These are phyloP conservation scores for Theobroma grandiflorum DNA, from an alignment of 441 rosid species.

Conservation along the genomic window DNA sequence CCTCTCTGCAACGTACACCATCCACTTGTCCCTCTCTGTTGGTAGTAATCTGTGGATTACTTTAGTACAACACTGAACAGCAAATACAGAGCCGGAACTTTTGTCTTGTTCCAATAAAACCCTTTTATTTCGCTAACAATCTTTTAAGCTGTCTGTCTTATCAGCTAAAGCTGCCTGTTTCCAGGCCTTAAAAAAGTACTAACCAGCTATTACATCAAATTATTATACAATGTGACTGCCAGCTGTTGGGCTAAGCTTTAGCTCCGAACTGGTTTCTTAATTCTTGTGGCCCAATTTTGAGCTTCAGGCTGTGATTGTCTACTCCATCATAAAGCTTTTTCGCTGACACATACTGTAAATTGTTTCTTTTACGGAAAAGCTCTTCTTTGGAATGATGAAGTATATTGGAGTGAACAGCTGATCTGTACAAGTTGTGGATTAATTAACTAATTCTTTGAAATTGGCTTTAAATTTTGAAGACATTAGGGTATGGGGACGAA, in stretches of 20 bases:
- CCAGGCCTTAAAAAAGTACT: background rate
- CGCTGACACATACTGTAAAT: background rate
- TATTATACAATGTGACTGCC: background rate
- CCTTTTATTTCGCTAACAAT: conserved; percentile 30
- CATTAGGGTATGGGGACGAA: background rate
- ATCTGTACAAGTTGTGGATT: background rate
- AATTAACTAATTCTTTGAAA: background rate
- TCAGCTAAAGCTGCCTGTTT: conserved; percentile 38
- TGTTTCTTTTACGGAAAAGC: background rate
- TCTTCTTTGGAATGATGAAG: background rate
- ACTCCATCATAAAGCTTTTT: background rate
- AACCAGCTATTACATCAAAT: background rate
- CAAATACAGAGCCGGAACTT: conserved; percentile 32
- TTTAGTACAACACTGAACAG: conserved; percentile 24
- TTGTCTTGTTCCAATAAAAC: conserved; percentile 47
- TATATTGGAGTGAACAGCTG: background rate
- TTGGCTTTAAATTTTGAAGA: background rate
- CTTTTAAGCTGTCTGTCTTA: conserved; percentile 34
- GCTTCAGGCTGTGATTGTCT: background rate
- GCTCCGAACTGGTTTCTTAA: background rate
- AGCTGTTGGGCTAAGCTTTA: conserved; percentile 8
- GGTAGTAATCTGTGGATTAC: conserved; percentile 23
- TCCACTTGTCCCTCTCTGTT: conserved; percentile 13
- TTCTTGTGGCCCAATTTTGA: background rate
- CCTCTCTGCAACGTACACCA: conserved; percentile 19